phyloP scores from a whole-genome alignment of 2,329 filamentous ascomycete species.

The Blastomyces percursus region DNA sequence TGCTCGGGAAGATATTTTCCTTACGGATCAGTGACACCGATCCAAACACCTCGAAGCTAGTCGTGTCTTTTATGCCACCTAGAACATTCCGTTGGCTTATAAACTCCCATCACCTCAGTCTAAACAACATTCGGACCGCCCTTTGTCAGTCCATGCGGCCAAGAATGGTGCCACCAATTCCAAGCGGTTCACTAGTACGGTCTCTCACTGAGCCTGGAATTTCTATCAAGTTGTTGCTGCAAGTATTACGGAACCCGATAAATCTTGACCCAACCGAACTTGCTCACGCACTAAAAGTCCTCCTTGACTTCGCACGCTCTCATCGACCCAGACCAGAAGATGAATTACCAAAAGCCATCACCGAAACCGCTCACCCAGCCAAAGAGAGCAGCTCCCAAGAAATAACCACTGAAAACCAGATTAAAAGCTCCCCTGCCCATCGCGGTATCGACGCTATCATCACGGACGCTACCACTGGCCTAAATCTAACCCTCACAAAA shows the following conservation, averaged over 20 bases:
- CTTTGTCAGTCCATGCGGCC: slow-evolving; percentile 26
- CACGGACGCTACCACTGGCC: slow-evolving; percentile 27
- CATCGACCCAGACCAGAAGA: slow-evolving; percentile 23
- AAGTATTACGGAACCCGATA: slow-evolving; percentile 27
- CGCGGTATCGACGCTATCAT: slow-evolving; percentile 16
- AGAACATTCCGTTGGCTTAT: slow-evolving; percentile 34
- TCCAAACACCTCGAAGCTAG: slow-evolving; percentile 20
- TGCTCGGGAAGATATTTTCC: slow-evolving; percentile 32
- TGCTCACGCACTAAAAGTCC: slow-evolving; percentile 28
- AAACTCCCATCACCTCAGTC: slow-evolving; percentile 27
- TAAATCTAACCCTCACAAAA: slow-evolving; percentile 30
- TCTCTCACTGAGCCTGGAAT: slow-evolving; percentile 32
- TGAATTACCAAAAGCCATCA: slow-evolving; percentile 24
- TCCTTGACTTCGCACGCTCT: slow-evolving; percentile 30
- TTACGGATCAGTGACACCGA: slow-evolving; percentile 17
- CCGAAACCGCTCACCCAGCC: slow-evolving; percentile 18
- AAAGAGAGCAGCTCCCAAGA: slow-evolving; percentile 8
- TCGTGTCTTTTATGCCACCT: slow-evolving; percentile 28
- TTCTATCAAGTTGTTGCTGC: slow-evolving; percentile 28
- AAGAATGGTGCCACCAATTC: slow-evolving; percentile 28
- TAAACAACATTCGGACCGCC: slow-evolving; percentile 31
- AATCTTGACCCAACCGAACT: slow-evolving; percentile 31
- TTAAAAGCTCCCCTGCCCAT: neutral
- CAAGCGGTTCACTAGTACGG: slow-evolving; percentile 29
- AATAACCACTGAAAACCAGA: slow-evolving; percentile 13